These are phyloP conservation scores for Coniochaeta prunicola DNA, from an alignment of 2,329 filamentous ascomycete genomes.

Conservation along the genomic window DNA sequence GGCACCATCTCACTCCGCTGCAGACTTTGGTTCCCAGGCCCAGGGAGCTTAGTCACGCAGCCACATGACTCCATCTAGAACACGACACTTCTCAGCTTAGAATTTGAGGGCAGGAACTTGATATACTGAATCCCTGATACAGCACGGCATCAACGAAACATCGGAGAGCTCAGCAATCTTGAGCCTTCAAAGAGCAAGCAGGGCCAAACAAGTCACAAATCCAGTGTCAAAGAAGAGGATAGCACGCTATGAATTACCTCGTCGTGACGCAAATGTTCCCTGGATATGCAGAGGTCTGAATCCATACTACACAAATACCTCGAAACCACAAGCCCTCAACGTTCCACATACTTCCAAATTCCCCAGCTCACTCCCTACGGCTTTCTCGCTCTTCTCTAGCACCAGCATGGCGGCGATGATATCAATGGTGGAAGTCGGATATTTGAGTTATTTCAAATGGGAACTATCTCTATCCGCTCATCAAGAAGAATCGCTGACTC, in stretches of 20 bases:
- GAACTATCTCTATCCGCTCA: background rate
- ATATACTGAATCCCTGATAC: too few relatives aligned
- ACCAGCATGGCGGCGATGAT: background rate
- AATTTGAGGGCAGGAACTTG: too few relatives aligned
- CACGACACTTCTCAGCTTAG: too few relatives aligned
- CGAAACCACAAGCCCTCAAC: background rate
- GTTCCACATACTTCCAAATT: too few relatives aligned
- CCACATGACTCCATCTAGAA: too few relatives aligned
- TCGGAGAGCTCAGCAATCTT: too few relatives aligned
- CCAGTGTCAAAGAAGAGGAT: background rate
- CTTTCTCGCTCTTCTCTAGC: too few relatives aligned
- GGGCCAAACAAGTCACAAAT: too few relatives aligned
- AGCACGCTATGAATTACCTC: background rate
- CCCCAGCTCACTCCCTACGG: too few relatives aligned
- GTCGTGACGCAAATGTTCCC: background rate
- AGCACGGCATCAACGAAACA: too few relatives aligned
- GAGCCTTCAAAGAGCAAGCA: background rate
- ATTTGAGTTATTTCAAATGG: background rate
- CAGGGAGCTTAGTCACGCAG: too few relatives aligned
- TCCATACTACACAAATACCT: background rate
- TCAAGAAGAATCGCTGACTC: background rate
- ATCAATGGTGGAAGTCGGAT: background rate
- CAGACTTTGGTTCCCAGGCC: too few relatives aligned
- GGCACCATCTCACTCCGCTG: background rate
- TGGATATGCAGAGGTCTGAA: background rate